Evolutionary conservation across 2,329 filamentous ascomycete species (phyloP).

Genomic region (Trichoderma harzianum): DNA sequence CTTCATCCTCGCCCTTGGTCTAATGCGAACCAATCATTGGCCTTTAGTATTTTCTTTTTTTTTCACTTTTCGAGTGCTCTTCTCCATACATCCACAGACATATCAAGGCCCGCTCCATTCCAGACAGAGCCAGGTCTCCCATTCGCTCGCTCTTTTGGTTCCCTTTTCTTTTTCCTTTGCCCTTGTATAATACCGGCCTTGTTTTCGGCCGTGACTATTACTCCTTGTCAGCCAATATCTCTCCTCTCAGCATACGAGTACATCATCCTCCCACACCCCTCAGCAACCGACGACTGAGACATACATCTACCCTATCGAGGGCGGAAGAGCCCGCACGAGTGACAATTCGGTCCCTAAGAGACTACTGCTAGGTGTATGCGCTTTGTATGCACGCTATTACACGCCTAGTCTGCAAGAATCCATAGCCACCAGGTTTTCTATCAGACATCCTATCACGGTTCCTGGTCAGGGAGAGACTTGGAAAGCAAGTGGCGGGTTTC

Average conservation of each 20-base stretch:
- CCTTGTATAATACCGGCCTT: not conserved
- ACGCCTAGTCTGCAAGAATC: not conserved
- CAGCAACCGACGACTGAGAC: slow-evolving; percentile 11
- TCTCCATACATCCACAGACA: not conserved
- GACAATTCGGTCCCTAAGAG: not conserved
- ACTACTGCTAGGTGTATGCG: not conserved
- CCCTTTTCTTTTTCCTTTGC: not conserved
- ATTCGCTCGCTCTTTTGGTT: slow-evolving; percentile 1
- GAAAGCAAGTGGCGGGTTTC: not conserved
- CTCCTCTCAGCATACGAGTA: not conserved
- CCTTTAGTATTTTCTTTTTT: not conserved
- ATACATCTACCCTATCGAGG: slow-evolving; percentile 17
- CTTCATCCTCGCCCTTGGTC: not conserved
- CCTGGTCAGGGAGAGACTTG: not conserved
- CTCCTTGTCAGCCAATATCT: not conserved
- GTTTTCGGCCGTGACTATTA: not conserved
- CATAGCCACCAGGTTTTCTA: not conserved
- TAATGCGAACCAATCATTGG: not conserved
- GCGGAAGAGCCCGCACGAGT: not conserved
- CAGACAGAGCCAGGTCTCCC: not conserved
- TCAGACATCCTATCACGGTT: not conserved
- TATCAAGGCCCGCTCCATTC: not conserved
- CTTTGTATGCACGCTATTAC: not conserved
- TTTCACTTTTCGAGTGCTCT: not conserved
- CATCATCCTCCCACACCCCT: not conserved